phyloP scores from a whole-genome alignment of 2,329 filamentous ascomycete species.

The Mariannaea sp. region DNA sequence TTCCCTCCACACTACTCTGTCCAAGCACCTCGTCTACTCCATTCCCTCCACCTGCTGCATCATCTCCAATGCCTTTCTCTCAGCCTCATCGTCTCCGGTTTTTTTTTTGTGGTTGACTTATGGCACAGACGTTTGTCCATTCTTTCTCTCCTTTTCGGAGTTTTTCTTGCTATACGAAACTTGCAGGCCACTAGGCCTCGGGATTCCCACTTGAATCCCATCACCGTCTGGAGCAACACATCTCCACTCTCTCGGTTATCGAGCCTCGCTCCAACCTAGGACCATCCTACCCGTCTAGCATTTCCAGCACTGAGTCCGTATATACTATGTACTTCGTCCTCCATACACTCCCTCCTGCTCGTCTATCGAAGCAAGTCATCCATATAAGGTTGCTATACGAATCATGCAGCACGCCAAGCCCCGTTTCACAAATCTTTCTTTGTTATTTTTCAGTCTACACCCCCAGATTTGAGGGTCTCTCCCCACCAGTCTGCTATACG shows the following conservation, averaged over 20 bases:
- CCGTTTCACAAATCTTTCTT: neutral
- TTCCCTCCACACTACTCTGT: neutral
- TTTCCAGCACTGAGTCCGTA: too few species aligned
- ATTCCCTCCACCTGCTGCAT: neutral
- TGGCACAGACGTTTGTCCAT: too few species aligned
- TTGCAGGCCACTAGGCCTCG: constrained; percentile 5
- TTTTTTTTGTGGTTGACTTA: too few species aligned
- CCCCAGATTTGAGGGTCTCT: constrained; percentile 8
- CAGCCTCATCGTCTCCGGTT: neutral
- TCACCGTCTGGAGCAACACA: too few species aligned
- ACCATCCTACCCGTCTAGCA: neutral
- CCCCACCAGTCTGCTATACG: constrained; percentile 12
- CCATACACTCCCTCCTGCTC: neutral
- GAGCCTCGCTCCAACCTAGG: neutral
- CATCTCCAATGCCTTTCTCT: neutral
- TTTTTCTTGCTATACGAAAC: constrained; percentile 16
- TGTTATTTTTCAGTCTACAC: neutral
- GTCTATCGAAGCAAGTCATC: neutral
- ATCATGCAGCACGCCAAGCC: constrained; percentile 14
- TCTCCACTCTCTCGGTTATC: neutral
- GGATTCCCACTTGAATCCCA: neutral
- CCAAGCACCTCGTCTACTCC: too few species aligned
- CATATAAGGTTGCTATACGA: constrained; percentile 14
- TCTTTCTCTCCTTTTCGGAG: neutral
- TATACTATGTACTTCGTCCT: too few species aligned